Conservation (phyloP, 139 green algal genomes). For the Nannochloris sp. region DNA sequence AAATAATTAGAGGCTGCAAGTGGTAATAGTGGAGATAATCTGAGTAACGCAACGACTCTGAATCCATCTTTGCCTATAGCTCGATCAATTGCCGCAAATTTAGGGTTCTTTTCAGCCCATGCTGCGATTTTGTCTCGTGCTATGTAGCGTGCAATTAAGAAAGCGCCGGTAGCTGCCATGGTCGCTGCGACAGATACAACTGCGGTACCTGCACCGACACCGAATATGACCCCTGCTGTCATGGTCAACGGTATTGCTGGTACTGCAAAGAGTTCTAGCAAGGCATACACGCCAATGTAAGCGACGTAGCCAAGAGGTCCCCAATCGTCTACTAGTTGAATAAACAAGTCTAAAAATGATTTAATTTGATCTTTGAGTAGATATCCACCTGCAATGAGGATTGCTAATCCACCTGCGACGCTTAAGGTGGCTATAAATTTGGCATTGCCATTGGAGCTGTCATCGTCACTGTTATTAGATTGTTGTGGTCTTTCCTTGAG, state of each 20-base stretch:
- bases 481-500: not conserved
- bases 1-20: slow-evolving; percentile 87
- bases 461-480: not conserved
- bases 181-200: slow-evolving; percentile 72
- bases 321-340: slow-evolving; percentile 50
- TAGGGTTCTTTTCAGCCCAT: slow-evolving; percentile 35
- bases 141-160: slow-evolving; percentile 89
- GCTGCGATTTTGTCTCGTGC: slow-evolving; percentile 64
- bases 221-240: slow-evolving; percentile 83
- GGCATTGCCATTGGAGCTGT: not conserved
- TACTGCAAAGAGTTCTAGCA: slow-evolving; percentile 34
- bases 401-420: slow-evolving; percentile 30
- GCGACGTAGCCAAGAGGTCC: slow-evolving; percentile 57
- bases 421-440: slow-evolving; percentile 24
- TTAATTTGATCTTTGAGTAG: slow-evolving; percentile 51
- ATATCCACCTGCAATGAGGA: slow-evolving; percentile 39
- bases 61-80: slow-evolving; percentile 85
- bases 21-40: slow-evolving; percentile 84
- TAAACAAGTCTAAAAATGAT: slow-evolving; percentile 24
- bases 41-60: slow-evolving; percentile 85
- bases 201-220: slow-evolving; percentile 54
- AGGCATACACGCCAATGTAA: slow-evolving; percentile 47
- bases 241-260: slow-evolving; percentile 87
- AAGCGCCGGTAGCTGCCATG: slow-evolving; percentile 69
- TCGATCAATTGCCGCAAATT: slow-evolving; percentile 81